Percentiles rank a stretch among this genome's conserved stretches.
Evolutionary conservation across 2,329 filamentous ascomycete genomes (phyloP).

Genomic region (Colletotrichum tropicale): DNA sequence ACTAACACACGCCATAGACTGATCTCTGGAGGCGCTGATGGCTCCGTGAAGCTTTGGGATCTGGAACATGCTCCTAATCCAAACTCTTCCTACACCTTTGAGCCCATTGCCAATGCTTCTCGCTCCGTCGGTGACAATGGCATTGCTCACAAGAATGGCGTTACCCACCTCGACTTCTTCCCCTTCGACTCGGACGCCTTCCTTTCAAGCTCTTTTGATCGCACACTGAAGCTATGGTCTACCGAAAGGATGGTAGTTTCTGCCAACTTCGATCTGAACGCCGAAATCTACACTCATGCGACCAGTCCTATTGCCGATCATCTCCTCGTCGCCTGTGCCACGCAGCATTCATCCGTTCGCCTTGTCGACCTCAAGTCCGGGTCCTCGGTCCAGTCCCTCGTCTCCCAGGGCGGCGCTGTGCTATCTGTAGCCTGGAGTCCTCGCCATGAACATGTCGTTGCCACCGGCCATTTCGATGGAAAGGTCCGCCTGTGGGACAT

Average conservation of each 20-base stretch:
- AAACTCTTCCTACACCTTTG: conserved; percentile 52
- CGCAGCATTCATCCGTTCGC: conserved; percentile 82
- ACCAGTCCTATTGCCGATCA: conserved; percentile 75
- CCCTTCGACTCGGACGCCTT: conserved; percentile 79
- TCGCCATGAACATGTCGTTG: conserved; percentile 76
- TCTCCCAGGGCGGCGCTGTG: conserved; percentile 71
- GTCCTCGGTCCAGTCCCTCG: conserved; percentile 72
- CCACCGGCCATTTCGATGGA: conserved; percentile 85
- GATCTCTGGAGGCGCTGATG: conserved; percentile 85
- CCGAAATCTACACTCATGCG: conserved; percentile 77
- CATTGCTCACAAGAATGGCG: conserved; percentile 67
- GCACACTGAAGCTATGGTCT: conserved; percentile 76
- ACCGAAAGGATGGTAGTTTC: conserved; percentile 66
- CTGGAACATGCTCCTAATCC: conserved; percentile 65
- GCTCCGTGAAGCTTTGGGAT: conserved; percentile 86
- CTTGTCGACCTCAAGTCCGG: conserved; percentile 88
- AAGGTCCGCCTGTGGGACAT: conserved; percentile 88
- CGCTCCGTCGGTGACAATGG: conserved; percentile 39
- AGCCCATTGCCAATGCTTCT: conserved; percentile 56
- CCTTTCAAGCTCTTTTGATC: conserved; percentile 78
- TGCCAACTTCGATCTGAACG: conserved; percentile 70
- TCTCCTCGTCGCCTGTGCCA: conserved; percentile 85
- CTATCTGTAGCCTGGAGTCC: conserved; percentile 83
- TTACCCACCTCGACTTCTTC: conserved; percentile 80
- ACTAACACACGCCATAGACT: conserved; percentile 53